Conservation (phyloP, 352 stramenopile species). For the Phytophthora kernoviae region DNA sequence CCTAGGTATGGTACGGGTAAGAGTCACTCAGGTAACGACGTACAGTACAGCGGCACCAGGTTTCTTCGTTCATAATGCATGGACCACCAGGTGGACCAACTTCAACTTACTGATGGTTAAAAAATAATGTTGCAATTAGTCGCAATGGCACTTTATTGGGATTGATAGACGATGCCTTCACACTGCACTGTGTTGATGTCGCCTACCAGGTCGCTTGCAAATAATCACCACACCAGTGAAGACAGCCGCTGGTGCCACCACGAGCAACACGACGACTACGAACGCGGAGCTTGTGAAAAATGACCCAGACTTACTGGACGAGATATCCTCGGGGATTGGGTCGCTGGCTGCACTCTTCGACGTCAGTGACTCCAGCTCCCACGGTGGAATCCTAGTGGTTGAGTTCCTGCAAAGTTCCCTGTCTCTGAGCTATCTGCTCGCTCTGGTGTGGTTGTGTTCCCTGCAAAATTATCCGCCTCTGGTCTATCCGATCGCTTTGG, state of each 20-base stretch:
- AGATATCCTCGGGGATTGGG: not conserved
- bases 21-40: not conserved
- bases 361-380: not conserved
- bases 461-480: too few species aligned
- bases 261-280: constrained; percentile 8
- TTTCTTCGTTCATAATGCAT: too few species aligned
- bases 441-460: not conserved
- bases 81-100: too few species aligned
- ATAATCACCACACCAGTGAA: constrained; percentile 6
- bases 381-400: not conserved
- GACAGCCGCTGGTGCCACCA: constrained; percentile 11
- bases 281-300: constrained; percentile 9
- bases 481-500: too few species aligned
- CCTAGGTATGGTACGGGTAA: too few species aligned
- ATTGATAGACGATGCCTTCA: too few species aligned
- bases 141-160: too few species aligned
- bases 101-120: too few species aligned
- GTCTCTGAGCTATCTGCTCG: not conserved
- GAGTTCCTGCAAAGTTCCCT: not conserved
- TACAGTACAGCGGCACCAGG: not conserved
- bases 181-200: not conserved
- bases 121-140: too few species aligned
- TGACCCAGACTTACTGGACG: not conserved
- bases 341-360: not conserved
- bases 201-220: constrained; percentile 1